Evolutionary conservation across 2,329 filamentous ascomycete genomes (phyloP).

Genomic region (Aspergillus uvarum): DNA sequence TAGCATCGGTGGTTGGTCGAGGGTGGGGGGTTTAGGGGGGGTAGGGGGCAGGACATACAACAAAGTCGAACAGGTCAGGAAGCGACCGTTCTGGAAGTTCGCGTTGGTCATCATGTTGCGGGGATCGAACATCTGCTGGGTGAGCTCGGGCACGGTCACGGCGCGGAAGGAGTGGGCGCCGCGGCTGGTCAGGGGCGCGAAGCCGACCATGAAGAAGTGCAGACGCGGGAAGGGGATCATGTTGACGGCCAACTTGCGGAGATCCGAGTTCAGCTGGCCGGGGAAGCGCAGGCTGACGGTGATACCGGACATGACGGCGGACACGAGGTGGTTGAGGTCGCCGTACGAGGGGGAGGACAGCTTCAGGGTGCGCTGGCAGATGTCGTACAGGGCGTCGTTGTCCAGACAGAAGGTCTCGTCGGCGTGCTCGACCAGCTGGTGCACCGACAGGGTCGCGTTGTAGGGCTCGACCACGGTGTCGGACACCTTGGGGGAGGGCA

Average conservation of each 20-base stretch:
- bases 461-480: constrained; percentile 99
- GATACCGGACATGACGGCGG: constrained; percentile 98
- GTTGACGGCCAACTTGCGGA: constrained; percentile 99
- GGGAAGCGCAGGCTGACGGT: constrained; percentile 99
- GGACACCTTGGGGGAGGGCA: constrained; percentile 98
- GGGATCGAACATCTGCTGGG: constrained; percentile 99
- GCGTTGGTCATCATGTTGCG: constrained; percentile 99
- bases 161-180: constrained; percentile 94
- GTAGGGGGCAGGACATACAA: constrained; percentile 58
- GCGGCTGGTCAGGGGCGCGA: constrained; percentile 94
- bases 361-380: constrained; percentile 99
- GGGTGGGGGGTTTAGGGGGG: neutral
- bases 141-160: constrained; percentile 95
- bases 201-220: constrained; percentile 99
- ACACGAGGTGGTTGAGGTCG: constrained; percentile 99
- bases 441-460: constrained; percentile 97
- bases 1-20: neutral
- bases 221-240: constrained; percentile 99
- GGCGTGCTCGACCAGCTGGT: constrained; percentile 99
- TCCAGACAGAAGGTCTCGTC: constrained; percentile 99
- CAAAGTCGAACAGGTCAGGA: constrained; percentile 98
- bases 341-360: constrained; percentile 97
- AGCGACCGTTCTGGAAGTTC: constrained; percentile 99
- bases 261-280: constrained; percentile 98
- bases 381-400: constrained; percentile 99